Evolutionary conservation across 257 asterid genomes (phyloP), one percentile per base, ranked within the genome.

Genomic region (Solanum clarkiae): DNA sequence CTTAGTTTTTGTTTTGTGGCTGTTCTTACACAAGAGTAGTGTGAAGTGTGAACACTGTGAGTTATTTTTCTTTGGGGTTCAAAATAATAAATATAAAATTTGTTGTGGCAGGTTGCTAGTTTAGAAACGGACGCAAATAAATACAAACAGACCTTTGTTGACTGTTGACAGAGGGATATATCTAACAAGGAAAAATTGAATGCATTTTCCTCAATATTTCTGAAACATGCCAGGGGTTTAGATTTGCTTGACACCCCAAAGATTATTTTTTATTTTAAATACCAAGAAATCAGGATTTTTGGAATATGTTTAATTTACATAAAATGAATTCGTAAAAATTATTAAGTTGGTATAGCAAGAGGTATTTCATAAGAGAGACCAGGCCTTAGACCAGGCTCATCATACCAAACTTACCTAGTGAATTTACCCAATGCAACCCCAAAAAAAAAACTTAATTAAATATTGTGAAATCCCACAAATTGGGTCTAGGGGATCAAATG

Each of bases 1-100:
- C 26, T 59, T 81, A 68, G 80, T 47, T 80, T 77, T 86, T 84
- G 85, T 87, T 81, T 72, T 84, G 87, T 86, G 66, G 90, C 71
- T 83, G 86, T 80, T 80, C 68, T 85, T 87, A 51, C 81, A 81
- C 89, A 51, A 74, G 80, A 87, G 57, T 60, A 26, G 87, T 71
- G 87, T 62, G 85, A 80, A 51, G 86, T 83, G 42, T 74, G 80
- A 32, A 40, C 17, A 54, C 87, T 84, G 60, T 81, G 56, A 83
- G 42, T 32, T 36, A 10, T 79, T 85, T 45, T 51, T 47, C 75
- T 59, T 6, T 59, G 10, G 10, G 66, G 32, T n/a, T n/a, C 7
- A 59, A n/a, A 68, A 69, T 18, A 56, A 20, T 42, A 12, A 74
- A 72, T n/a, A 42, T 20, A 47, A 14, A 75, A 75, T 24, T 75